phyloP scores from a whole-genome alignment of 202 grass and related monocot genomes.

The Dendrocalamus latiflorus region DNA sequence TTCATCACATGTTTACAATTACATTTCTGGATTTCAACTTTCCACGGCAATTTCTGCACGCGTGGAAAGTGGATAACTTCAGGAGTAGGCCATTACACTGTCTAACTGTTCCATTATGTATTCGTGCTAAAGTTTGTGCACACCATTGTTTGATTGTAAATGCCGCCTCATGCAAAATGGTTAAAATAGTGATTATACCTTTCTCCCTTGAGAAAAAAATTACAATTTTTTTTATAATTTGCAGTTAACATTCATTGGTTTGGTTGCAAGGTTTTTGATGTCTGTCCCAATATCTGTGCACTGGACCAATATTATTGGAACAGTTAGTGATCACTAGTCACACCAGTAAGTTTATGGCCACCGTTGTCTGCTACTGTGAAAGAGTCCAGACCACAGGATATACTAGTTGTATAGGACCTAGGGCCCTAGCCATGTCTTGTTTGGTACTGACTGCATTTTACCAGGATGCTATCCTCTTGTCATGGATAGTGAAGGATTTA shows the following conservation, averaged over 20 bases:
- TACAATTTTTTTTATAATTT: neutral
- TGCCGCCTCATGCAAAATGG: neutral
- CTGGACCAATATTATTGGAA: neutral
- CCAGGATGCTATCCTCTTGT: neutral
- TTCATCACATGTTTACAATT: neutral
- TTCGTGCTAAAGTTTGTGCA: neutral
- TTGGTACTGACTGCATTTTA: neutral
- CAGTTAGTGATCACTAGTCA: neutral
- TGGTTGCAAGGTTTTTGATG: neutral
- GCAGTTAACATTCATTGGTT: neutral
- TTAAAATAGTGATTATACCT: neutral
- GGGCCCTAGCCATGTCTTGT: neutral
- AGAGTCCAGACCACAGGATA: neutral
- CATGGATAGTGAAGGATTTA: neutral
- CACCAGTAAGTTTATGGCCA: neutral
- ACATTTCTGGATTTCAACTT: constrained; percentile 10
- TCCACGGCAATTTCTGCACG: neutral
- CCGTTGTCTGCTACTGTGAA: neutral
- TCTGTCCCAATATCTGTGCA: neutral
- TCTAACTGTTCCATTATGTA: neutral
- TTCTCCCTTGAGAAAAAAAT: neutral
- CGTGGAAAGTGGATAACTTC: neutral
- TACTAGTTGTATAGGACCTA: neutral
- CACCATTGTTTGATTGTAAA: neutral
- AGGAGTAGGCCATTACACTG: neutral